Base-by-base conservation (phyloP, 257 asterid genomes). In the Solanum sejunctum region DNA sequence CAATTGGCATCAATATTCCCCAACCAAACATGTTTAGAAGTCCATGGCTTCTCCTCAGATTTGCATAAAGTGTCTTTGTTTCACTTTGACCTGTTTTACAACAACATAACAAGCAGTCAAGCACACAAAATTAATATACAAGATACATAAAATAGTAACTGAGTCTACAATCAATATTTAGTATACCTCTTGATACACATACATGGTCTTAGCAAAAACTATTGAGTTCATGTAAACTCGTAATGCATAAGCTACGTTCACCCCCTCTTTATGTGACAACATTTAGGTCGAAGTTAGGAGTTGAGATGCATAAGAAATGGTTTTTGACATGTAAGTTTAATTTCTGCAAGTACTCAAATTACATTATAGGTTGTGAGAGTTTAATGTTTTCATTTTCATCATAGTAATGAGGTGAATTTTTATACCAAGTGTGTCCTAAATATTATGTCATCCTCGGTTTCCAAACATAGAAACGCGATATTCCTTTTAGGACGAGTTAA, bases 11-110 rank as follows among this genome's bases (percentile, higher is more conserved):
- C 61, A 95, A n/a, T 49, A 95, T 94, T 20, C 90, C 95, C 99
- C 99, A 97, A 8, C 98, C 98, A 64, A 97, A 21, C 95, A 94
- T 92, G 93, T 90, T 94, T 86, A 95, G 47, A 5, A 97, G 43
- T 86, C 99, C 98, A 64, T 97, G 99, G 90, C 86, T 88, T 87
- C 90, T 90, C 63, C 86, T 86, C 23, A 97, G 92, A 16, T 84
- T 84, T 17, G 87, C 89, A 56, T 88, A 82, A 1, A 94, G 88
- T 21, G 86, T 84, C 55, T 79, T 70, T 3, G 92, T 85, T 32
- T 84, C 71, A 86, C 89, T 92, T 89, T 91, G 87, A 85, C 98
- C 98, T 96, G 86, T 84, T 55, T 2, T 41, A 28, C 36, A 21
- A 7, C 17, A 3, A 3, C 72, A n/a, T n/a, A 18, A 83, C 57